Percentiles rank a stretch among this genome's conserved stretches.
Conservation (phyloP, 176 grass and related monocot species). For the Saccharum spontaneum region DNA sequence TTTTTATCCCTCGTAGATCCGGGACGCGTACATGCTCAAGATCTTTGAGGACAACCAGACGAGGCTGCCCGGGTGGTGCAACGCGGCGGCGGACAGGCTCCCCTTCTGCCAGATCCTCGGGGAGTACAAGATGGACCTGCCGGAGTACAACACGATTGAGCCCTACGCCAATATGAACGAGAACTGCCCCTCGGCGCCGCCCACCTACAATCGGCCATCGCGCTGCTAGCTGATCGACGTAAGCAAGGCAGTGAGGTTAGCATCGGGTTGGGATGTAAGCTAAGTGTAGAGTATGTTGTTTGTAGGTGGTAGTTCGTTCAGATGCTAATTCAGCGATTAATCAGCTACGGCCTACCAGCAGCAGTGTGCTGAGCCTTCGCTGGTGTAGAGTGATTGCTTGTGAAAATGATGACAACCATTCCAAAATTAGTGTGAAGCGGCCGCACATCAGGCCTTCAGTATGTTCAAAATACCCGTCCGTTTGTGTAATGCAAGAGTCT, state of each 20-base stretch:
- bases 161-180: conserved; percentile 95
- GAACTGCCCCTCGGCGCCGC: conserved; percentile 87
- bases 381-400: background rate
- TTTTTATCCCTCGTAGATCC: conserved; percentile 44
- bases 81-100: conserved; percentile 47
- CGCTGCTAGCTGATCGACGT: conserved; percentile 27
- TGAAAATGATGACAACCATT: background rate
- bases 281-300: background rate
- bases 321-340: background rate
- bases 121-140: conserved; percentile 87
- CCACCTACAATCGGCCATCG: conserved; percentile 53
- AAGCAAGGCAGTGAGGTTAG: background rate
- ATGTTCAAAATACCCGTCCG: background rate
- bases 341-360: background rate
- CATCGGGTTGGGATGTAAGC: background rate
- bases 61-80: conserved; percentile 79
- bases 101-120: conserved; percentile 94
- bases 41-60: conserved; percentile 93
- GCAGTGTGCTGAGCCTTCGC: background rate
- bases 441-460: background rate
- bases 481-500: background rate
- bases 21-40: conserved; percentile 92
- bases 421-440: background rate
- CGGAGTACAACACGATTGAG: conserved; percentile 87
- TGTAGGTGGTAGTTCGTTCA: background rate